Evolutionary conservation across 768 basidiomycete genomes (phyloP).

Genomic region (Porphyrellus cyaneotinctus): DNA sequence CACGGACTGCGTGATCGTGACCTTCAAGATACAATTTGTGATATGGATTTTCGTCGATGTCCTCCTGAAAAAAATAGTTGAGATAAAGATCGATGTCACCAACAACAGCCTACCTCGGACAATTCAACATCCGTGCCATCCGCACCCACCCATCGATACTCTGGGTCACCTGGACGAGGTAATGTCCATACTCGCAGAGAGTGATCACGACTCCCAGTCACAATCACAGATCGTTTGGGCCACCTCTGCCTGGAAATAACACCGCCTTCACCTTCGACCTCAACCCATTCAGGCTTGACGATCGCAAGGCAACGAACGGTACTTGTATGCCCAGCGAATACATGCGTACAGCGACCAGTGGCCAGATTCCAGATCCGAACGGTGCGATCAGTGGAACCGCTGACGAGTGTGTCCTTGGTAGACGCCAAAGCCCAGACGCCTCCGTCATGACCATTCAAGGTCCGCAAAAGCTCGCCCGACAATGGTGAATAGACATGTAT

Average conservation of each 20-base stretch:
- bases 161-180: slow-evolving; percentile 67
- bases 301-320: slow-evolving; percentile 96
- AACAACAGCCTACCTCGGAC: slow-evolving; percentile 36
- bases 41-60: slow-evolving; percentile 79
- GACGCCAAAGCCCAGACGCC: slow-evolving; percentile 97
- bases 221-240: slow-evolving; percentile 68
- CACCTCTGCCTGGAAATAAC: slow-evolving; percentile 63
- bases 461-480: slow-evolving; percentile 68
- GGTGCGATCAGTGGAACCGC: slow-evolving; percentile 90
- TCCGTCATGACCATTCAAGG: slow-evolving; percentile 87
- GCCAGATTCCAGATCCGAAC: slow-evolving; percentile 88
- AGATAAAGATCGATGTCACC: neutral
- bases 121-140: slow-evolving; percentile 61
- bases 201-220: slow-evolving; percentile 69
- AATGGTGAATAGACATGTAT: slow-evolving; percentile 92
- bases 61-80: slow-evolving; percentile 44
- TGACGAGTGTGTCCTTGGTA: slow-evolving; percentile 83
- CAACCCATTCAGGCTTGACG: slow-evolving; percentile 87
- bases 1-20: slow-evolving; percentile 88
- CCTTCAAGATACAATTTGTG: slow-evolving; percentile 82
- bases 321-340: slow-evolving; percentile 94
- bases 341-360: slow-evolving; percentile 80
- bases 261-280: slow-evolving; percentile 62
- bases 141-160: slow-evolving; percentile 63
- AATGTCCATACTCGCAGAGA: slow-evolving; percentile 65